These are phyloP conservation scores for Tetragonia tetragonoides DNA, from an alignment of 148 eudicot genomes.

Conservation along the genomic window DNA sequence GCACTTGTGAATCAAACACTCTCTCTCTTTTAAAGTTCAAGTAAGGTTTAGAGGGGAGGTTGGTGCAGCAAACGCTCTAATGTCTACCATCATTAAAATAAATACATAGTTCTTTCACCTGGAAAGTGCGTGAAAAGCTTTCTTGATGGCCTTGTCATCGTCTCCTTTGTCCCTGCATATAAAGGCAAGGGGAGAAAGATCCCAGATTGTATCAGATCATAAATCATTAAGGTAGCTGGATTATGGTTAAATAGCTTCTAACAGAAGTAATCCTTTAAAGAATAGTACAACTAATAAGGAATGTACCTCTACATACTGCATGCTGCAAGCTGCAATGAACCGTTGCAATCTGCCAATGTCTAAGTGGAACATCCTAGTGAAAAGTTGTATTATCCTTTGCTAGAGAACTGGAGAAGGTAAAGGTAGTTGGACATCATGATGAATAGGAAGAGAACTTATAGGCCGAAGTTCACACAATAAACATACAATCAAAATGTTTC, in stretches of 20 bases:
- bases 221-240: conserved; percentile 16
- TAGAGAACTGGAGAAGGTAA: too few species aligned
- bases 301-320: neutral
- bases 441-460: too few species aligned
- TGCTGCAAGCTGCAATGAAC: neutral
- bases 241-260: conserved; percentile 18
- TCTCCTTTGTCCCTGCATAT: conserved; percentile 21
- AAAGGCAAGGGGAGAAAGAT: neutral
- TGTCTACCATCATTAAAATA: conserved; percentile 29
- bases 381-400: too few species aligned
- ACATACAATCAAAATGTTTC: too few species aligned
- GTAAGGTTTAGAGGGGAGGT: conserved; percentile 57
- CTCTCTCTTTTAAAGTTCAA: too few species aligned
- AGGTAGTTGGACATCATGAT: too few species aligned
- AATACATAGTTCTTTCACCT: conserved; percentile 18
- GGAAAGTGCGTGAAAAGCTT: conserved; percentile 2
- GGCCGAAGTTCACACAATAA: too few species aligned
- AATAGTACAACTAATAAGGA: too few species aligned
- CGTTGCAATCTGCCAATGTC: neutral
- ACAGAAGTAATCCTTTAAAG: conserved; percentile 13
- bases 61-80: conserved; percentile 67
- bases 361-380: too few species aligned
- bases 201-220: neutral
- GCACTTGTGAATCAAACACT: too few species aligned
- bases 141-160: conserved; percentile 13